Evolutionary conservation across 352 stramenopile species (phyloP), one percentile per base, ranked within the genome.

Genomic region (Pythium aquatile): DNA sequence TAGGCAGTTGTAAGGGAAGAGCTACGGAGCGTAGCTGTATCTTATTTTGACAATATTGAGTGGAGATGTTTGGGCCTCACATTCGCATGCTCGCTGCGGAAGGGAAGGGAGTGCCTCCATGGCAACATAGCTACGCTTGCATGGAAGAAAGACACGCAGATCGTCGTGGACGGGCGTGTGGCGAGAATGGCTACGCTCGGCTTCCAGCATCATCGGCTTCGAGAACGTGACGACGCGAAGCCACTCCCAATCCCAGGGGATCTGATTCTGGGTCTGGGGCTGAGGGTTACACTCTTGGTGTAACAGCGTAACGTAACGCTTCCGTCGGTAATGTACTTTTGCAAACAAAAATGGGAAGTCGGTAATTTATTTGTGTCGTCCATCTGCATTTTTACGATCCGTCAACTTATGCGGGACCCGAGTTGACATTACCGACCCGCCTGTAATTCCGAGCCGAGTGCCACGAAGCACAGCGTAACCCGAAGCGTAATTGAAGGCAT

Each of bases 331-430:
- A 44, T 44, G 37, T 44, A 47, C 10, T 30, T 30, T 13, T 13
- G 42, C 42, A 49, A 49, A 49, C 42, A 28, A 49, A 49, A 49
- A 30, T 24, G 20, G 20, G 17, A 49, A 49, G 42, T 49, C 42
- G 17, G 42, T 49, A 28, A 49, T 49, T 30, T 49, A 49, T 49
- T 30, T 49, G 42, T 29, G 42, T 29, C 20, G 17, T 4, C 42
- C 42, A 20, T 49, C 20, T 24, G 20, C 20, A 5, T 26, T 33
- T 55, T 39, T 55, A 55, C 33, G 13, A 39, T 29, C 8, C 9
- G 55, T 51, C 47, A 61, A 61, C 55, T 61, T 61, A 51, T 29
- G 30, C 24, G 53, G 26, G n/a, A 61, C 35, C 20, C 55, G 29
- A 20, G 48, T 55, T 33, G n/a, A 37, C 48, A 5, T 49, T 49